Conservation (phyloP, 1,139 yeast species). For the Suhomyces guaymorum region DNA sequence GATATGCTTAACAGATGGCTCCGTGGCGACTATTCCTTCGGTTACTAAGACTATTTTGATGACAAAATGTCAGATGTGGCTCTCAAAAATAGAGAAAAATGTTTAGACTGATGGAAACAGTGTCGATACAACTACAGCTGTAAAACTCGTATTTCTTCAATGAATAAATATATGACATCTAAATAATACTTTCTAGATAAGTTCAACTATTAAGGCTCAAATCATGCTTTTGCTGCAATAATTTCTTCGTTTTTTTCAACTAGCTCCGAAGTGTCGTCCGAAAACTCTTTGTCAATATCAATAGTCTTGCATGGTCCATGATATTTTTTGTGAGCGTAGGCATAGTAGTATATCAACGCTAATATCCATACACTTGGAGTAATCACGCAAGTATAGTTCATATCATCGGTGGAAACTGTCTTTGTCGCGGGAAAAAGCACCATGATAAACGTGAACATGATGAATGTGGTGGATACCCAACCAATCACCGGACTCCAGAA, state of each 20-base stretch:
- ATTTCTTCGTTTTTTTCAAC: conserved; percentile 6
- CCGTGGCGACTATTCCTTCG: conserved; percentile 42
- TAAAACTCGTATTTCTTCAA: too few species aligned
- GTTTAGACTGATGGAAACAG: too few species aligned
- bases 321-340: conserved; percentile 49
- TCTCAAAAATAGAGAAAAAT: too few species aligned
- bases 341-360: conserved; percentile 44
- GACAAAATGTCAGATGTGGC: too few species aligned
- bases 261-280: conserved; percentile 11
- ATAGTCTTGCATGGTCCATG: conserved; percentile 49
- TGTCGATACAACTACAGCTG: too few species aligned
- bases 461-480: conserved; percentile 36
- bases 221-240: not conserved
- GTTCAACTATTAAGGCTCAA: too few species aligned
- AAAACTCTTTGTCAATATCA: conserved; percentile 19
- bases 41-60: not conserved
- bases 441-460: conserved; percentile 43
- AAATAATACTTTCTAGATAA: too few species aligned
- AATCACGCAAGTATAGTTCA: conserved; percentile 65
- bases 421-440: conserved; percentile 48
- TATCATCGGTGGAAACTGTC: conserved; percentile 38
- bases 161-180: too few species aligned
- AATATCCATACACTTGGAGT: conserved; percentile 43
- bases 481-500: conserved; percentile 45
- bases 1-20: conserved; percentile 84